Evolutionary conservation across 2,329 filamentous ascomycete genomes (phyloP).

Genomic region (Talaromyces marneffei): DNA sequence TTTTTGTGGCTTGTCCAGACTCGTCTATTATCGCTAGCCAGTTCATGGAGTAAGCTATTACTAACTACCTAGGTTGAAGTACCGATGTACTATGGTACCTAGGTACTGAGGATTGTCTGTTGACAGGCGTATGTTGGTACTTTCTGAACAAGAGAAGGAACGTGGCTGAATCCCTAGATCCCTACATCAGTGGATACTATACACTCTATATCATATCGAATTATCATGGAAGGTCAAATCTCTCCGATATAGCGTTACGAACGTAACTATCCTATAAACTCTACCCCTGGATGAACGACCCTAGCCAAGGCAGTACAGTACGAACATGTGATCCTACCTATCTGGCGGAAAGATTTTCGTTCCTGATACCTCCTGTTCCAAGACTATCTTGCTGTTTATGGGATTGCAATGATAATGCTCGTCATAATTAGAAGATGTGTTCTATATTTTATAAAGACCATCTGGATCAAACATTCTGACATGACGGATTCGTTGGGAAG

Average conservation of each 20-base stretch:
- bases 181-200: neutral
- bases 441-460: too few relatives aligned
- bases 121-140: neutral
- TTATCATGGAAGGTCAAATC: neutral
- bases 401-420: neutral
- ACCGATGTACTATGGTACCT: neutral
- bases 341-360: neutral
- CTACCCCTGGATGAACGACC: neutral
- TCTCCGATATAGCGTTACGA: neutral
- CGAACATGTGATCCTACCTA: neutral
- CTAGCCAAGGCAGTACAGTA: too few relatives aligned
- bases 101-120: neutral
- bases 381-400: neutral
- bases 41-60: too few relatives aligned
- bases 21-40: neutral
- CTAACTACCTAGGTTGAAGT: neutral
- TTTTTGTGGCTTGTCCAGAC: neutral
- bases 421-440: neutral
- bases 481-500: neutral
- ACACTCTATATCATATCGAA: neutral
- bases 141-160: neutral
- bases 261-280: neutral
- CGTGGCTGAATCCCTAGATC: neutral
- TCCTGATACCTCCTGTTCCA: neutral
- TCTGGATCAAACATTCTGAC: neutral